Conservation (phyloP, 2,329 filamentous ascomycete genomes). For the Ilyonectria sp. region DNA sequence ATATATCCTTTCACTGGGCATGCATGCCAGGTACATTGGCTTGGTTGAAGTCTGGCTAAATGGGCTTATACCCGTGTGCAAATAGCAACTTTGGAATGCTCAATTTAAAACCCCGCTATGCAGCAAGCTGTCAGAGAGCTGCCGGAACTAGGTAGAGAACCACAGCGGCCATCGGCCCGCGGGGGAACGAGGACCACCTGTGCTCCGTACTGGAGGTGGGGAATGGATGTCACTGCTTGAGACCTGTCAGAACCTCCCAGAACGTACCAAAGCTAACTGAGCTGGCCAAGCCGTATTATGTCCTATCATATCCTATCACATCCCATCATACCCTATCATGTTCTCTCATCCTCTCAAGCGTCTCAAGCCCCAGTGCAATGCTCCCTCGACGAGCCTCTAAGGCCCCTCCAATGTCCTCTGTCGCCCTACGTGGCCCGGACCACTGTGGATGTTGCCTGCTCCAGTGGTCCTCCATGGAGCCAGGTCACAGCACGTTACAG, state of each 20-base stretch:
- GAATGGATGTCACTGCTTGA: slow-evolving; percentile 15
- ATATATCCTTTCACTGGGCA: too few relatives aligned
- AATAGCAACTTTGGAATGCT: too few relatives aligned
- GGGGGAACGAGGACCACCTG: slow-evolving; percentile 6
- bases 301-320: slow-evolving; percentile 13
- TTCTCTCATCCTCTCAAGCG: neutral
- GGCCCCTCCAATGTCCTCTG: slow-evolving; percentile 9
- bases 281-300: neutral
- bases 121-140: neutral
- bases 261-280: neutral
- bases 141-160: neutral
- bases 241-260: slow-evolving; percentile 22
- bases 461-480: slow-evolving; percentile 19
- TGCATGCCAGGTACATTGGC: too few relatives aligned
- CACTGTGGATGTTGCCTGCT: slow-evolving; percentile 15
- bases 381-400: slow-evolving; percentile 9
- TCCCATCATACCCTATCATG: neutral
- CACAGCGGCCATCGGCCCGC: neutral
- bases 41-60: too few relatives aligned
- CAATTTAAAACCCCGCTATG: slow-evolving; percentile 9
- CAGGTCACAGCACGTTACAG: slow-evolving; percentile 10
- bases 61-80: too few relatives aligned
- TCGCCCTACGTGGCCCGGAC: neutral
- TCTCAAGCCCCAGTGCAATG: neutral
- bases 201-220: slow-evolving; percentile 1